A percentile compares a stretch with the other conserved stretches of the same genome.
Evolutionary conservation across 2,329 filamentous ascomycete genomes (phyloP).

Genomic region (Ascochyta clinopodiicola): DNA sequence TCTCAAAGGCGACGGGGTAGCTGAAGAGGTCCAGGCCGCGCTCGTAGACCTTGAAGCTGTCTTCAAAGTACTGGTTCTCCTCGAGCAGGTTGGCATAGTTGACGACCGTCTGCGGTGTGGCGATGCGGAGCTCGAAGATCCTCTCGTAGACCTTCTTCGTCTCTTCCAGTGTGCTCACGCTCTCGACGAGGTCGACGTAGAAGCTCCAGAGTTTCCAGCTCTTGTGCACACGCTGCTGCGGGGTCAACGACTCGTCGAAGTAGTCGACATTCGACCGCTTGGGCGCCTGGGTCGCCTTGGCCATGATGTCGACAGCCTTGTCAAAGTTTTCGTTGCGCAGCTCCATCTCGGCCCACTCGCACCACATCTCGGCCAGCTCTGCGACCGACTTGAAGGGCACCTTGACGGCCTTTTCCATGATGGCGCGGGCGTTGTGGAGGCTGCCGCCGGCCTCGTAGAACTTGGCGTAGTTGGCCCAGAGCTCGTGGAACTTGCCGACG

Average conservation of each 20-base stretch:
- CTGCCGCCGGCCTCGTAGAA: constrained; percentile 93
- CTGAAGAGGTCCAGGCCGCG: constrained; percentile 96
- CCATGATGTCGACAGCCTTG: constrained; percentile 92
- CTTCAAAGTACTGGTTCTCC: constrained; percentile 93
- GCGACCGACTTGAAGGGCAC: constrained; percentile 98
- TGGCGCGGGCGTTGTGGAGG: constrained; percentile 81
- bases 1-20: constrained; percentile 96
- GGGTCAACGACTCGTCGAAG: constrained; percentile 91
- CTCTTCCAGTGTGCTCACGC: constrained; percentile 87
- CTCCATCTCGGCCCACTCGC: constrained; percentile 99
- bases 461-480: constrained; percentile 97
- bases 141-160: constrained; percentile 94
- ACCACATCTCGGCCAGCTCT: constrained; percentile 97
- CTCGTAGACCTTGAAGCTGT: constrained; percentile 97
- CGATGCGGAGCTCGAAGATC: constrained; percentile 97
- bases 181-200: constrained; percentile 97
- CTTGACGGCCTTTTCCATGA: constrained; percentile 97
- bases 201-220: constrained; percentile 99
- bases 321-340: constrained; percentile 95
- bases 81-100: constrained; percentile 97
- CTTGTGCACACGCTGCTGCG: constrained; percentile 97
- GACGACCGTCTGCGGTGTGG: constrained; percentile 96
- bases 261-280: constrained; percentile 99
- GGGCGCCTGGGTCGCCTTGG: constrained; percentile 94
- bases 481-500: constrained; percentile 87